phyloP scores from a whole-genome alignment of 106 monocot species.

The Acorus calamus region DNA sequence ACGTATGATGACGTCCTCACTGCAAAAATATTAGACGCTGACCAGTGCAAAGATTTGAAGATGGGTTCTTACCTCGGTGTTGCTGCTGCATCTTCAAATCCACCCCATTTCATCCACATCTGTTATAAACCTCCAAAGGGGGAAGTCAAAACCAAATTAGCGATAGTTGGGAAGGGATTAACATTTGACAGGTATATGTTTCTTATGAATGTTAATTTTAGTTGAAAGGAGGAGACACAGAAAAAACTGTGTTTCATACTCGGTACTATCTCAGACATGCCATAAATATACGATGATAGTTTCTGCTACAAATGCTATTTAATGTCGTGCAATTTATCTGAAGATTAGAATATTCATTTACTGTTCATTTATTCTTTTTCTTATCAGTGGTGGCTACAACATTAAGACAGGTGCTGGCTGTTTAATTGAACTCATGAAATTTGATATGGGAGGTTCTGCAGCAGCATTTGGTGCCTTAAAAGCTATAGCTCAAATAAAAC shows the following conservation, averaged over 20 bases:
- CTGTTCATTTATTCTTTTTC: conserved; percentile 8
- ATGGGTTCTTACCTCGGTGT: conserved; percentile 97
- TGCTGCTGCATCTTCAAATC: conserved; percentile 86
- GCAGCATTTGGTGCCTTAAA: conserved; percentile 89
- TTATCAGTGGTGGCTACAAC: conserved; percentile 87
- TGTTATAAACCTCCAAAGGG: conserved; percentile 77
- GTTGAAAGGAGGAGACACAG: not conserved
- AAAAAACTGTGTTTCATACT: too few relatives aligned
- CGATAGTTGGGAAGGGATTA: conserved; percentile 94
- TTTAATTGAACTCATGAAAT: conserved; percentile 88
- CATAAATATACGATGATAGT: too few relatives aligned
- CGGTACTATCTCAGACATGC: too few relatives aligned
- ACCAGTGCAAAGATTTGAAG: conserved; percentile 81
- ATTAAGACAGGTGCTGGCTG: conserved; percentile 87
- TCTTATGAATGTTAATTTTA: not conserved
- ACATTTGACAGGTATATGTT: conserved; percentile 78
- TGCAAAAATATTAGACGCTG: conserved; percentile 73
- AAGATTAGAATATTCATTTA: not conserved
- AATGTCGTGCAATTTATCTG: not conserved
- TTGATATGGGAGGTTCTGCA: conserved; percentile 97
- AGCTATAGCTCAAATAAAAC: conserved; percentile 87
- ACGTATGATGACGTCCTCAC: conserved; percentile 80
- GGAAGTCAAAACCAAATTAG: conserved; percentile 69
- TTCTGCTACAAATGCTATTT: too few relatives aligned
- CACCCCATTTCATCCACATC: conserved; percentile 86